These are phyloP conservation scores for Botrytis medusae DNA, from an alignment of 2,329 filamentous ascomycete genomes.

Conservation along the genomic window DNA sequence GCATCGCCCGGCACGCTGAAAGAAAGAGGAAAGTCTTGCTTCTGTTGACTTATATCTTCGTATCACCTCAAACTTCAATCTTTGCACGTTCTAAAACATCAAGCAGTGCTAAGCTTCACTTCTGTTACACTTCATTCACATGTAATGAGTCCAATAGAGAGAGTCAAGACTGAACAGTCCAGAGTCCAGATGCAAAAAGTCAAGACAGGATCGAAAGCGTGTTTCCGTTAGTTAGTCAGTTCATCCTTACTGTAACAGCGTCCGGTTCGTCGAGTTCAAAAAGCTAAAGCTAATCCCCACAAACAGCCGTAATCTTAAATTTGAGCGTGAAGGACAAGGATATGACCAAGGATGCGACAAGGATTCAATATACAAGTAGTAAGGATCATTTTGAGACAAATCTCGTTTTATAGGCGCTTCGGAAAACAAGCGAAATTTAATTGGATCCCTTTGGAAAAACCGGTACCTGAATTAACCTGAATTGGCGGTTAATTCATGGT, in stretches of 20 bases:
- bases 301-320: constrained; percentile 17
- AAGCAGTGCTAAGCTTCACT: background rate
- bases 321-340: constrained; percentile 6
- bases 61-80: background rate
- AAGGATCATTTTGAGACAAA: background rate
- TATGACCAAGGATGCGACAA: background rate
- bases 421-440: constrained; percentile 2
- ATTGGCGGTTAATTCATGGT: background rate
- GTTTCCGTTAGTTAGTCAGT: background rate
- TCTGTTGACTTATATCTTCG: background rate
- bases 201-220: background rate
- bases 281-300: constrained; percentile 2
- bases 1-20: background rate
- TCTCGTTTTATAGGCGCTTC: constrained; percentile 9
- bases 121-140: background rate
- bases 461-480: background rate
- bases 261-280: background rate
- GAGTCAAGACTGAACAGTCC: background rate
- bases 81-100: background rate
- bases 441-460: background rate
- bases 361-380: background rate
- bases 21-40: background rate
- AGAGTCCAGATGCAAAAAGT: background rate
- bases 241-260: background rate
- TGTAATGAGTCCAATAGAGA: background rate